These are phyloP conservation scores for Scytalidium lignicola DNA, from an alignment of 2,329 filamentous ascomycete genomes.

Conservation along the genomic window DNA sequence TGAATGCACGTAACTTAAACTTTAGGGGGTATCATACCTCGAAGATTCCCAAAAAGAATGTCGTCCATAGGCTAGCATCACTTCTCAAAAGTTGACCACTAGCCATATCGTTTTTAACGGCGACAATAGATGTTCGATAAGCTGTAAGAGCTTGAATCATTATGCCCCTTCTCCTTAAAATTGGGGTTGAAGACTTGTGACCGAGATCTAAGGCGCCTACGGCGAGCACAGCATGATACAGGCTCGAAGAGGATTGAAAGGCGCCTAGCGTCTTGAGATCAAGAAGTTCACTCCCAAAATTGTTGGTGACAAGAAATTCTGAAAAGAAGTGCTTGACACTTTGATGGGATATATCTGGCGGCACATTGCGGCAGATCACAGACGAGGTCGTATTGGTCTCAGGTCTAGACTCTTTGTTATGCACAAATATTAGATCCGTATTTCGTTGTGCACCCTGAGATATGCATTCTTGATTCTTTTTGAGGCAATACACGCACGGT, in stretches of 20 bases:
- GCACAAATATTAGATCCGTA: background rate
- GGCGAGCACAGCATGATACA: constrained; percentile 15
- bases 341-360: background rate
- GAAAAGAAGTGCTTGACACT: constrained; percentile 14
- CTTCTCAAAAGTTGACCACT: constrained; percentile 1
- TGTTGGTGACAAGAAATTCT: constrained; percentile 12
- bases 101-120: constrained; percentile 8
- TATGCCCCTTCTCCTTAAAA: background rate
- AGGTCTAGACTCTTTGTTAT: background rate
- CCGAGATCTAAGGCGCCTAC: constrained; percentile 15
- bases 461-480: constrained; percentile 11
- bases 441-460: background rate
- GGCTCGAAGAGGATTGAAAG: constrained; percentile 11
- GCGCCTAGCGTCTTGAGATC: constrained; percentile 7
- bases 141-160: constrained; percentile 10
- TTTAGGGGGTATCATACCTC: constrained; percentile 7
- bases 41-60: constrained; percentile 19
- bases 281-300: constrained; percentile 9
- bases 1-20: background rate
- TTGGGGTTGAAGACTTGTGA: background rate
- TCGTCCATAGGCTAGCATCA: constrained; percentile 16
- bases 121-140: constrained; percentile 11
- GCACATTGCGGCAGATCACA: background rate
- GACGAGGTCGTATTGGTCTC: background rate
- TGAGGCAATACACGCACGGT: constrained; percentile 16